Conservation (phyloP, 176 grass and related monocot genomes). For the Canna indica region DNA sequence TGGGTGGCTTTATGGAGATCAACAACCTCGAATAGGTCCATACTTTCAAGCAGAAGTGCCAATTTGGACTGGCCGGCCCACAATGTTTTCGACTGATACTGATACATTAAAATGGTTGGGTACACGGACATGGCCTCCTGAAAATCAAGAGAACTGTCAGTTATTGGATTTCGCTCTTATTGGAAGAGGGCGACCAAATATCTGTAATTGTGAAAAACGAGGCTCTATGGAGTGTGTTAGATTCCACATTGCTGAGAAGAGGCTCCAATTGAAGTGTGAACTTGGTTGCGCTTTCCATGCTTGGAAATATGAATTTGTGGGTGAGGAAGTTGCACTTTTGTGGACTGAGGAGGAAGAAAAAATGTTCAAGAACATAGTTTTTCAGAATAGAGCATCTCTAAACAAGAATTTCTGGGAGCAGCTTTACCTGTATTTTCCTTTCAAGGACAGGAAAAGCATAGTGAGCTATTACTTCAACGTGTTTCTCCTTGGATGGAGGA, state of each 20-base stretch:
- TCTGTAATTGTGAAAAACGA: conserved; percentile 25
- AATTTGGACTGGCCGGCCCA: conserved; percentile 36
- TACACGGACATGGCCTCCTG: conserved; percentile 21
- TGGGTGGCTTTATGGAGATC: background rate
- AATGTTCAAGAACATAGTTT: conserved; percentile 25
- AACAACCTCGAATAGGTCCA: background rate
- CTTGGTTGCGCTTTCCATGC: conserved; percentile 31
- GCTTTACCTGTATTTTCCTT: conserved; percentile 17
- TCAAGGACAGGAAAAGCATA: conserved; percentile 22
- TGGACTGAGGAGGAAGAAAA: conserved; percentile 39
- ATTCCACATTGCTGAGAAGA: conserved; percentile 51
- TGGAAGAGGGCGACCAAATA: conserved; percentile 28
- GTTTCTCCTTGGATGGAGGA: conserved; percentile 27
- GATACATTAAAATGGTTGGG: conserved; percentile 38
- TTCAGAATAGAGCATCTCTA: conserved; percentile 19
- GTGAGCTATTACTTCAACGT: conserved; percentile 62
- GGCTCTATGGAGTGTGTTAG: conserved; percentile 37
- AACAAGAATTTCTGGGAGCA: conserved; percentile 30
- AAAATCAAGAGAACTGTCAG: conserved; percentile 7
- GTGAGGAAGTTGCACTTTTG: conserved; percentile 33
- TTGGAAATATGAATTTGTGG: conserved; percentile 25
- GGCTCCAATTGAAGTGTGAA: conserved; percentile 36
- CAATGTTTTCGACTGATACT: conserved; percentile 6
- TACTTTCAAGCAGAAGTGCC: conserved; percentile 33
- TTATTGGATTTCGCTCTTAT: conserved; percentile 11